Percentiles rank a stretch among this genome's conserved stretches.
Evolutionary conservation across 1,284 basidiomycete genomes (phyloP).

Genomic region (Fomitopsis schrenkii): DNA sequence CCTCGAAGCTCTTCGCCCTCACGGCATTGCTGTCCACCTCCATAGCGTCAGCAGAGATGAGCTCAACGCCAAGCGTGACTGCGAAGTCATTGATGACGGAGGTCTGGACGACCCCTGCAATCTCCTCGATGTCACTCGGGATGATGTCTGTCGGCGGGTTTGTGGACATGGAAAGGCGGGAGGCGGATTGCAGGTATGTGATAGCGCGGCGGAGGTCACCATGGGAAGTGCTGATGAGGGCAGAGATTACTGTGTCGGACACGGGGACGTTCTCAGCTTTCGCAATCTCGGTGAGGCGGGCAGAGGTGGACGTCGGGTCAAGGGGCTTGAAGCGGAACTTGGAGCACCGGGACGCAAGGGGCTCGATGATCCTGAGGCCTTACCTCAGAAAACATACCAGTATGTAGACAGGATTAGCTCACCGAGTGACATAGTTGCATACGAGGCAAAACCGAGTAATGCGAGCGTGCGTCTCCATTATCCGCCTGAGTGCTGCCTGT

Average conservation of each 20-base stretch:
- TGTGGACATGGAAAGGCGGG: slow-evolving; percentile 74
- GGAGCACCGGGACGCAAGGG: slow-evolving; percentile 96
- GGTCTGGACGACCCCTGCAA: slow-evolving; percentile 92
- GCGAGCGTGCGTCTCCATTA: slow-evolving; percentile 97
- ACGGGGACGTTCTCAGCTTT: slow-evolving; percentile 51
- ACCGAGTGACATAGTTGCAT: slow-evolving; percentile 99
- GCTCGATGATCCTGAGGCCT: slow-evolving; percentile 91
- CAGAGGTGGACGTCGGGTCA: slow-evolving; percentile 72
- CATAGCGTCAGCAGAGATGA: slow-evolving; percentile 43
- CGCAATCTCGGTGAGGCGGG: slow-evolving; percentile 82
- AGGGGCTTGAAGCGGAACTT: slow-evolving; percentile 98
- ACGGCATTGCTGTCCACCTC: slow-evolving; percentile 39
- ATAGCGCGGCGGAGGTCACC: slow-evolving; percentile 98
- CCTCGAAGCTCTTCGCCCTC: slow-evolving; percentile 55
- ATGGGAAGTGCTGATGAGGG: slow-evolving; percentile 78
- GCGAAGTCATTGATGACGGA: slow-evolving; percentile 70
- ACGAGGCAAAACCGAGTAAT: slow-evolving; percentile 99
- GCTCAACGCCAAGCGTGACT: slow-evolving; percentile 72
- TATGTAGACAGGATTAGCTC: slow-evolving; percentile 19
- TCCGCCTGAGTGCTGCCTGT: slow-evolving; percentile 91
- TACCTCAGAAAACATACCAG: not conserved
- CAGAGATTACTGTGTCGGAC: slow-evolving; percentile 52
- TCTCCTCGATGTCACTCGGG: slow-evolving; percentile 84
- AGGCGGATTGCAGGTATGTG: slow-evolving; percentile 96
- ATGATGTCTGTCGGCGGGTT: slow-evolving; percentile 71